A percentile compares a stretch with the other conserved stretches of the same genome.
phyloP scores from a whole-genome alignment of 306 rosid species.

The Dryas drummondii region DNA sequence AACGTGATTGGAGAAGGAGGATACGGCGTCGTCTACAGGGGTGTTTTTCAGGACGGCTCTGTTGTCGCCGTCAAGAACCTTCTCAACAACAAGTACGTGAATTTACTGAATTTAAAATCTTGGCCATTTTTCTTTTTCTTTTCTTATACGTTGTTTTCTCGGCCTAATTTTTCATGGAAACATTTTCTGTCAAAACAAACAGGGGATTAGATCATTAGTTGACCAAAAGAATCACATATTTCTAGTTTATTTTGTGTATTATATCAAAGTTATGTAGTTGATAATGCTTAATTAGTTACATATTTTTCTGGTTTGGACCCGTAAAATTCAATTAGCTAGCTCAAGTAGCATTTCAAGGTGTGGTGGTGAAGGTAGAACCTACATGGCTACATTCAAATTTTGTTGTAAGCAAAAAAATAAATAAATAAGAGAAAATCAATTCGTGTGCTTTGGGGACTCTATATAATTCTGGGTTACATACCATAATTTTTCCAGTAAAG shows the following conservation, averaged over 20 bases:
- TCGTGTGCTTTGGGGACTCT: too few relatives aligned
- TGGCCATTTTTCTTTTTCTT: background rate
- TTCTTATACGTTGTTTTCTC: background rate
- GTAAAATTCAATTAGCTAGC: too few relatives aligned
- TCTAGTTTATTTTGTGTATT: background rate
- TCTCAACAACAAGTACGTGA: conserved; percentile 84
- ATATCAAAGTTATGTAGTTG: too few relatives aligned
- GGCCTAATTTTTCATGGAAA: background rate
- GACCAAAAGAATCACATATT: background rate
- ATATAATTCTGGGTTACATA: too few relatives aligned
- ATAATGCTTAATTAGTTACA: too few relatives aligned
- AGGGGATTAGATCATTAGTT: background rate
- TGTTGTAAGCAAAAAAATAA: too few relatives aligned
- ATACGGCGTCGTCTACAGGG: conserved; percentile 83
- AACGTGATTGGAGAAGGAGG: conserved; percentile 98
- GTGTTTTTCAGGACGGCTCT: conserved; percentile 64
- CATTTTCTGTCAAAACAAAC: conserved; percentile 14
- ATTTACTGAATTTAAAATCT: background rate
- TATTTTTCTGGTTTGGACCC: too few relatives aligned
- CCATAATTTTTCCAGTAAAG: too few relatives aligned
- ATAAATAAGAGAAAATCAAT: too few relatives aligned
- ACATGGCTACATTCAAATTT: too few relatives aligned
- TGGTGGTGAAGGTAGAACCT: too few relatives aligned
- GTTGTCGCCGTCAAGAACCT: conserved; percentile 93
- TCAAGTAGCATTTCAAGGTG: too few relatives aligned